phyloP scores from a whole-genome alignment of 208 protist genomes.

The Trypanosoma platydactyli region DNA sequence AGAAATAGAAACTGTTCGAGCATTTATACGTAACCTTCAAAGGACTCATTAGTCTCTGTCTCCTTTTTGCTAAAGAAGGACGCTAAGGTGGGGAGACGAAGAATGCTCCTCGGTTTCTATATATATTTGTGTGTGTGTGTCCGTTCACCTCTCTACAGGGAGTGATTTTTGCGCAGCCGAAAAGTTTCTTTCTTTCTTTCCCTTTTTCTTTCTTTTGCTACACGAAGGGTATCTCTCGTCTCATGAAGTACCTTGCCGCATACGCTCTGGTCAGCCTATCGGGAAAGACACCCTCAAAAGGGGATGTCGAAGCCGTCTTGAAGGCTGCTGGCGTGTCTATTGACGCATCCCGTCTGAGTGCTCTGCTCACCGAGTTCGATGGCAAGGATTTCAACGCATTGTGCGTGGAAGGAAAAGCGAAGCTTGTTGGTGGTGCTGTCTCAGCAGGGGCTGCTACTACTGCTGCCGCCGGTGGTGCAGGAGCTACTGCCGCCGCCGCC shows the following conservation, averaged over 20 bases:
- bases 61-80: too few species aligned
- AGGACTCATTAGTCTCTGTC: conserved; percentile 53
- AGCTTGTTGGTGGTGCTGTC: conserved; percentile 67
- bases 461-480: conserved; percentile 39
- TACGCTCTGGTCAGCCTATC: conserved; percentile 90
- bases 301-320: conserved; percentile 88
- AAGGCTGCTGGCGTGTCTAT: conserved; percentile 82
- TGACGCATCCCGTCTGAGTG: conserved; percentile 65
- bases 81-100: too few species aligned
- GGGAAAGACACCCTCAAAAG: conserved; percentile 76
- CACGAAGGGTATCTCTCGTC: conserved; percentile 9
- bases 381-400: conserved; percentile 92
- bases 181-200: not conserved
- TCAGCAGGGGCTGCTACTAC: conserved; percentile 31
- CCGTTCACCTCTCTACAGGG: too few species aligned
- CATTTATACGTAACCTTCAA: conserved; percentile 43
- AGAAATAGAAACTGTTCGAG: conserved; percentile 26
- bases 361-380: conserved; percentile 80
- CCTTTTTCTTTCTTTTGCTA: conserved; percentile 13
- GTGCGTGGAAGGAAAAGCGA: conserved; percentile 80
- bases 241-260: conserved; percentile 81
- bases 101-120: too few species aligned
- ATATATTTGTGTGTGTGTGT: too few species aligned
- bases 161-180: too few species aligned
- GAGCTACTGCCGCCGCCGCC: conserved; percentile 44